Base-by-base conservation (phyloP, 306 rosid species). In the Cucurbita moschata region DNA sequence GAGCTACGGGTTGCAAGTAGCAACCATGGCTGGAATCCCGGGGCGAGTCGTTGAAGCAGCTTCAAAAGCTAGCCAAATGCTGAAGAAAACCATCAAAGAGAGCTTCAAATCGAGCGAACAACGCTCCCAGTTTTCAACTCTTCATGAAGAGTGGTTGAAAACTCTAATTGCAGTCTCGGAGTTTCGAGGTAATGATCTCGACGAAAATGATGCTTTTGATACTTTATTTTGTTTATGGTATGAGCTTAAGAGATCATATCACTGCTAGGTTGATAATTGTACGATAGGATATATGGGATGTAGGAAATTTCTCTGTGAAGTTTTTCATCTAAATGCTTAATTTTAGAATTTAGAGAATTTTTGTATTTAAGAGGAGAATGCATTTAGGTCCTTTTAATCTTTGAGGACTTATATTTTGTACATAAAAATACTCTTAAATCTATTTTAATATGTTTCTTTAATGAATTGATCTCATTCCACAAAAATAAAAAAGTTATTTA, bases 1-100 rank as follows among this genome's bases (percentile, higher is more conserved):
- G 84, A 94, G 98, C 82, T 94, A 90, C 8, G 98, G 98, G 23
- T 75, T 94, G 85, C 95, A 94, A 85, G 97, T 94, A 46, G 98
- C 97, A 30, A 83, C 78, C 49, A 90, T 89, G 98, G 98, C 98
- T 12, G 96, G 98, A 80, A 82, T 94, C 78, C 90, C 98, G 4
- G 87, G 88, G 47, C 46, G 73, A 64, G 91, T 83, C 1, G 94
- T 94, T 7, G 78, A 81, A 69, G 69, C 87, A 8, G 98, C 98
- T 80, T 89, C 90, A 39, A 81, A 76, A 76, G 98, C 98, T 19
- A 84, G 96, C 81, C 89, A 81, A 68, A 79, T 35, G 60, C 85
- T 93, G 89, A 89, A 85, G 75, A 77, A 65, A 60, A 89, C 89
- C 44, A 76, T 90, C n/a, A 96, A 89, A 43, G 78, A 59, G 59